Base-by-base conservation (phyloP, 2,329 filamentous ascomycete species). In the Paramyrothecium roridum region DNA sequence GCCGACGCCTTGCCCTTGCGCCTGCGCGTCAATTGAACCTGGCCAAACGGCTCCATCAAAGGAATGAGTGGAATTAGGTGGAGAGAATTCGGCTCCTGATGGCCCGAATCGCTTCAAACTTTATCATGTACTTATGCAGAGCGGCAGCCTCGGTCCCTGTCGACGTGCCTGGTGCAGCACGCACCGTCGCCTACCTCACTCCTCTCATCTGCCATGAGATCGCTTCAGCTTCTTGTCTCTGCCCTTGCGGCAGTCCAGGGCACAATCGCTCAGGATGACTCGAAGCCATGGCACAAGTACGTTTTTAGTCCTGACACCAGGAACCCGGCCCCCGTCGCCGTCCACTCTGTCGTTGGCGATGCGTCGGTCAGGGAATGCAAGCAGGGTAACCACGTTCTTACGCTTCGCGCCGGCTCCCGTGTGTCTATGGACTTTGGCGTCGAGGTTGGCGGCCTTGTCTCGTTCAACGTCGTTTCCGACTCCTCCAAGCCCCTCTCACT, bases 361-460 rank as follows among this genome's bases (percentile, higher is more conserved):
- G 48, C 48, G 17, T 50, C 48, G 17, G 48, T 50, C 3, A 23
- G 48, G 13, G 30, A 23, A 10, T 50, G 48, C 48, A 30, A 30
- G 21, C 22, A 50, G 17, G 48, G 48, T 12, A 50, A 33, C 23
- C 48, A 50, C 23, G 48, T 50, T n/a, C 48, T 50, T n/a, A 50
- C 2, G 12, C 22, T 50, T 21, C 20, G 48, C 23, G 52, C 54
- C 20, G 47, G 56, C 33, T 53, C 50, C 20, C 56, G 57, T 22
- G 22, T 61, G n/a, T 60, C 59, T 3, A 56, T 61, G 19, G 52
- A 61, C 43, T 60, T 61, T 45, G 54, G 57, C 48, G 57, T 53
- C 43, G 52, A 61, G 50, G 58, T 60, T 10, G 59, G 57, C 45
- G 58, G 59, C 11, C 49, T 56, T 2, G 50, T 60, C 21, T 57